Base-by-base conservation (phyloP, 768 basidiomycete species). In the Suillus plorans region DNA sequence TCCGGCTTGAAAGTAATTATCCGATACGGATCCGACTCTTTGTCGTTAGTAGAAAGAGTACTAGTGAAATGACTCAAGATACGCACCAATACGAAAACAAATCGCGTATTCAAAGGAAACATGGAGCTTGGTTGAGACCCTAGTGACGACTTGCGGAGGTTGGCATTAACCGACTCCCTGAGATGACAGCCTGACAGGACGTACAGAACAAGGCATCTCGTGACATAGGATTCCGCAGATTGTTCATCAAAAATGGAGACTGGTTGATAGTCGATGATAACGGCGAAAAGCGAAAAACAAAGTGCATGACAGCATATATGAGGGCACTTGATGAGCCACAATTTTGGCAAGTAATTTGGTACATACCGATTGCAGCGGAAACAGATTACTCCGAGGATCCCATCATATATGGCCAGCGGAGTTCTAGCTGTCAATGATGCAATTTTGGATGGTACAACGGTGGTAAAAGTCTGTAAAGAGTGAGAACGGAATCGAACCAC, bases 1-100 rank as follows among this genome's bases (percentile, higher is more conserved):
- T 55, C 53, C 53, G 53, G 53, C 53, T 55, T n/a, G 34, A 55
- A 5, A 36, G 53, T 36, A n/a, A 55, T 34, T 55, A 34, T 55
- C 53, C 53, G 53, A n/a, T 36, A 36, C 1, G 12, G 20, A 7
- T 36, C 53, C 34, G 5, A 4, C 34, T 34, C 53, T 34, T 55
- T 55, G 53, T 36, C 53, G 1, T 36, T 36, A 55, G 12, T 36
- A 55, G 20, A 55, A 55, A n/a, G 3, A 55, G 34, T 37, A 37
- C 36, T 37, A 31, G 31, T 55, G 31, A 20, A n/a, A 12, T n/a
- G 12, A 13, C 20, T 20, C 3, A 12, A n/a, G 52, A 31, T 53
- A 20, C 52, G 5, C 20, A 31, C 52, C 31, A n/a, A 10, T 55
- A n/a, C 20, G 6, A n/a, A 36, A 55, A 36, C 6, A 36, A 20